Base-by-base conservation (phyloP, 257 asterid species). In the Lavandula angustifolia region DNA sequence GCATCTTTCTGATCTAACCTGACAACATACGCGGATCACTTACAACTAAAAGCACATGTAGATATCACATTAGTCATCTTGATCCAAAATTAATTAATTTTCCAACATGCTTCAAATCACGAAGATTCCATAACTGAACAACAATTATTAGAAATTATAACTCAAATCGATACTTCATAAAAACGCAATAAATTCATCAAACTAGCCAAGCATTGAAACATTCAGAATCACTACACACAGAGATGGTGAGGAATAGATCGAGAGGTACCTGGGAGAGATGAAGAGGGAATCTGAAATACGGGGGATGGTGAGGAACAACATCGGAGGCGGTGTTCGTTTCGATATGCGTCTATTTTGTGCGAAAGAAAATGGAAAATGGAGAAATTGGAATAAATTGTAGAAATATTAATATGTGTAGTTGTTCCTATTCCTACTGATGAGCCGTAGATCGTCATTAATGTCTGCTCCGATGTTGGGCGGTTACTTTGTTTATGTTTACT, bases 251-350 rank as follows among this genome's bases (percentile, higher is more conserved):
- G n/a, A n/a, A n/a, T n/a, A 59, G 37, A 50, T 49, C 17, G 1
- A 44, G 32, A 14, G 17, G 33, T 68, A 74, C 78, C 78, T 4
- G 58, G 40, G 51, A 54, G 70, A 62, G 71, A 49, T 40, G 78
- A 46, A 10, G 71, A 43, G 46, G 48, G 4, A n/a, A 60, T 13
- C 9, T 68, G 41, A 58, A 18, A 54, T 1, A 48, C 43, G 55
- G 73, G 41, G 60, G n/a, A n/a, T n/a, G n/a, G n/a, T n/a, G n/a
- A n/a, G n/a, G n/a, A n/a, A n/a, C 73, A 44, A 60, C 48, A 68
- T 4, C 60, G 61, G 40, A 58, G 53, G 5, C 10, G 40, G 60
- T 18, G 64, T 51, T 13, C 9, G 54, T 49, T 49, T 48, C 11
- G 52, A 9, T 27, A 18, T 47, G 7, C 7, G 55, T 34, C 66